Base-by-base conservation (phyloP, 805 yeast genomes). In the Candida taoyuanica region DNA sequence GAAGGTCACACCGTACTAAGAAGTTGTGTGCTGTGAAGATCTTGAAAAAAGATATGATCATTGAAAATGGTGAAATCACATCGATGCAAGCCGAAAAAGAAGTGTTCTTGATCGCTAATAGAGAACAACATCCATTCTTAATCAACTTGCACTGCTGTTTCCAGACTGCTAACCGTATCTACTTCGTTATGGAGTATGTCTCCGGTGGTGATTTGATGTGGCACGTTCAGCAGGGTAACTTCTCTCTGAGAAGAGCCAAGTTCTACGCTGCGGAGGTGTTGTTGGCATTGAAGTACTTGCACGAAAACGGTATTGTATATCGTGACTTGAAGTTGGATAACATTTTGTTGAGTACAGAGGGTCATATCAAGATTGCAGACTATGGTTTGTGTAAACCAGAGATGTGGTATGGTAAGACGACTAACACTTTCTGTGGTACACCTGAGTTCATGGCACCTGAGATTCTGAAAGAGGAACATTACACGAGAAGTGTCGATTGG, bases 361-460 rank as follows among this genome's bases (percentile, higher is more conserved):
- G 99, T 15, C 98, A 93, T 62, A 85, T 93, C 58, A 93, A 93
- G 65, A 79, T 93, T 52, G 98, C 94, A 21, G 99, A 93, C 65
- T 93, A 91, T 58, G 99, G 99, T 36, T 72, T 93, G 50, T 93
- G 99, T 72, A 93, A 93, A 62, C 98, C 88, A 52, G 84, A 74
- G 34, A 86, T 86, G 94, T 81, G 87, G 81, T 70, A 67, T 58
- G 88, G 87, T 11, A 78, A 74, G 50, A 86, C 89, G 15, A 93
- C 97, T 0, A 81, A 86, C 5, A 93, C 98, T 0, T 93, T 91
- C 68, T 93, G 98, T 69, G 98, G 99, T 52, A 93, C 99, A 3
- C 99, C 99, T 0, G 98, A 93, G 62, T 85, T 93, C 51, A 93
- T 93, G 96, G 99, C 98, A 1, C 99, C 99, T 0, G 99, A 93